Percentiles rank a stretch among this genome's conserved stretches.
Evolutionary conservation across 345 rosid species (phyloP).

Genomic region (Gossypium bickii): DNA sequence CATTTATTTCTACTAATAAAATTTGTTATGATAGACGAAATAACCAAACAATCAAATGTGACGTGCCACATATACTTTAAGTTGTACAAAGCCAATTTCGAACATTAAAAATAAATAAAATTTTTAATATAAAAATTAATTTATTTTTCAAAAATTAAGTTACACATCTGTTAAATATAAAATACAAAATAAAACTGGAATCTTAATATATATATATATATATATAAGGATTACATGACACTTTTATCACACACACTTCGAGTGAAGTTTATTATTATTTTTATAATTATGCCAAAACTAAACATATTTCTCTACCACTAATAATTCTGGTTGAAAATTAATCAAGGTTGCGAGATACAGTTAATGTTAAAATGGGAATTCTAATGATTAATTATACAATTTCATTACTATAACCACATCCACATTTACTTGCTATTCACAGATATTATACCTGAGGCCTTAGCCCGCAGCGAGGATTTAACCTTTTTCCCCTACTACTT

Average conservation of each 20-base stretch:
- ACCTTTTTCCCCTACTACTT: conserved; percentile 23
- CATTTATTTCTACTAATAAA: too few species aligned
- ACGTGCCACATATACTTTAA: too few species aligned
- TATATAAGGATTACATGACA: too few species aligned
- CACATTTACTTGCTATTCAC: not conserved
- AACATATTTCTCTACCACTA: not conserved
- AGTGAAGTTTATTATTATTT: not conserved
- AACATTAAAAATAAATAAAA: too few species aligned
- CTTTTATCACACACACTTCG: not conserved
- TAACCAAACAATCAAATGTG: too few species aligned
- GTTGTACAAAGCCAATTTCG: too few species aligned
- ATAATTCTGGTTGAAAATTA: not conserved
- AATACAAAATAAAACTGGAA: too few species aligned
- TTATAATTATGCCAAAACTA: not conserved
- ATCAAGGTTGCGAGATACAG: not conserved
- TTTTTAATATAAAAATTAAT: too few species aligned
- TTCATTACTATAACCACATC: not conserved
- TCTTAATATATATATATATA: too few species aligned
- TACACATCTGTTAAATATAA: too few species aligned
- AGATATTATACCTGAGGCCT: not conserved
- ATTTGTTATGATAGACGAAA: too few species aligned
- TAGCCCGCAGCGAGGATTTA: not conserved
- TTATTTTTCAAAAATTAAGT: too few species aligned
- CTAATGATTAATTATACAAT: not conserved
- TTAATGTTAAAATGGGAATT: not conserved